Evolutionary conservation across 2,329 filamentous ascomycete genomes (phyloP), one percentile per base, ranked within the genome.

Genomic region (Aaosphaeria pasadenensis): DNA sequence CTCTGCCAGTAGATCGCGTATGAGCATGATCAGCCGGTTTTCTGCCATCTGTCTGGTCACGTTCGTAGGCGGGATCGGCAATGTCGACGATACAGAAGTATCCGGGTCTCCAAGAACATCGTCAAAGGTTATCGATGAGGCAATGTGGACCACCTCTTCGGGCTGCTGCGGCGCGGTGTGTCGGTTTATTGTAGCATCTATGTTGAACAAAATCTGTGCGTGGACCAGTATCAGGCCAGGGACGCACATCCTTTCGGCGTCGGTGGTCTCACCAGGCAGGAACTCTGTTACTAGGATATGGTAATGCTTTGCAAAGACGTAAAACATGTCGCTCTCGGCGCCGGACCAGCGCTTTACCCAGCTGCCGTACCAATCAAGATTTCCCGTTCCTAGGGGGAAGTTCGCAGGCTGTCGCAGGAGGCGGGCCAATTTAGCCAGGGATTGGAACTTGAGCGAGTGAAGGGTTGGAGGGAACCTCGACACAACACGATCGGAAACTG

Each of bases 281-380:
- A 74, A 79, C 50, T 94, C 88, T 38, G 88, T 83, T 4, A 86
- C 79, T 3, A 96, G 76, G 17, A 92, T 80, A 67, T 92, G 88
- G 59, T 88, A 95, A 65, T 94, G 86, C 70, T 95, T 96, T 72
- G 85, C 83, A 62, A 96, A 96, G 40, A 95, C 87, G 71, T 92
- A 96, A 65, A 96, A 89, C 32, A 96, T 76, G 62, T 96, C 91
- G 4, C 88, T 95, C 59, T 96, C 91, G 2, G 85, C 83, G 11
- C 91, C 91, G 52, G 84, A 86, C 91, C 91, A 96, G 51, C 90
- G 83, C 36, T 87, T 83, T 6, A 89, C 77, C 91, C 91, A 96
- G 1, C 85, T 84, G 1, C 89, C 89, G 59, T 87, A 84, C 91
- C 91, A 96, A 39, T 85, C 77, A n/a, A 95, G 85, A 54, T 86